A percentile compares a stretch with the other conserved stretches of the same genome.
Conservation (phyloP, 2,329 filamentous ascomycete species). For the Akanthomyces lecanii region DNA sequence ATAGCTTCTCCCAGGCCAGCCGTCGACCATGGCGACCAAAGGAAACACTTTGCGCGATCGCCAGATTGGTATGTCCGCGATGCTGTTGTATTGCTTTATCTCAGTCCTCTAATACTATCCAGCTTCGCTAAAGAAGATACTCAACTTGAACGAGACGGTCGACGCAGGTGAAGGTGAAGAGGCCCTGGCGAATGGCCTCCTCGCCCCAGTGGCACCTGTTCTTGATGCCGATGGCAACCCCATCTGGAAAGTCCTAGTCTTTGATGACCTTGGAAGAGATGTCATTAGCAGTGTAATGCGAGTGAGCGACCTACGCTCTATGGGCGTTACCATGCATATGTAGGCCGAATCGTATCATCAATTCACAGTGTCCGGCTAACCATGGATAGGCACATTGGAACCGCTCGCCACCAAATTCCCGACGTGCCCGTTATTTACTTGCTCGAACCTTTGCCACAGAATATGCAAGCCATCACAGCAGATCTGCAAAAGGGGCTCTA, state of each 20-base stretch:
- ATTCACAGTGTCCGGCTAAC: not conserved
- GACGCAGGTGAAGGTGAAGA: slow-evolving; percentile 59
- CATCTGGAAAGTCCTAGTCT: slow-evolving; percentile 96
- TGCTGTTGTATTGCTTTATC: not conserved
- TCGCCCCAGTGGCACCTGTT: slow-evolving; percentile 70
- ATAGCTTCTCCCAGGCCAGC: not conserved
- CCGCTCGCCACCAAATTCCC: slow-evolving; percentile 81
- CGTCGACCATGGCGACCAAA: slow-evolving; percentile 40
- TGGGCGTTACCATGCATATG: slow-evolving; percentile 97
- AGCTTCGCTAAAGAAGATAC: slow-evolving; percentile 92
- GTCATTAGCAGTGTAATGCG: slow-evolving; percentile 94
- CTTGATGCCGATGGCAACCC: slow-evolving; percentile 84
- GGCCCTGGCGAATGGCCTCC: slow-evolving; percentile 56
- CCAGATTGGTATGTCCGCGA: slow-evolving; percentile 39
- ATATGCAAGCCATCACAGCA: slow-evolving; percentile 75
- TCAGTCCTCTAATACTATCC: slow-evolving; percentile 13
- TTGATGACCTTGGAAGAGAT: slow-evolving; percentile 86
- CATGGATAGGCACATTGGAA: slow-evolving; percentile 65
- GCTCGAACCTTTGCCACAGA: slow-evolving; percentile 79
- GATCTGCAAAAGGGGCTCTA: slow-evolving; percentile 88
- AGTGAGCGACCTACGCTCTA: slow-evolving; percentile 85
- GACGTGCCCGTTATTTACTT: slow-evolving; percentile 96
- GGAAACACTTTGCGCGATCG: slow-evolving; percentile 46
- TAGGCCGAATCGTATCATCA: slow-evolving; percentile 37
- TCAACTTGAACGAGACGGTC: slow-evolving; percentile 83